phyloP scores from a whole-genome alignment of 768 basidiomycete genomes.

The Tricholoma hemisulphureum region DNA sequence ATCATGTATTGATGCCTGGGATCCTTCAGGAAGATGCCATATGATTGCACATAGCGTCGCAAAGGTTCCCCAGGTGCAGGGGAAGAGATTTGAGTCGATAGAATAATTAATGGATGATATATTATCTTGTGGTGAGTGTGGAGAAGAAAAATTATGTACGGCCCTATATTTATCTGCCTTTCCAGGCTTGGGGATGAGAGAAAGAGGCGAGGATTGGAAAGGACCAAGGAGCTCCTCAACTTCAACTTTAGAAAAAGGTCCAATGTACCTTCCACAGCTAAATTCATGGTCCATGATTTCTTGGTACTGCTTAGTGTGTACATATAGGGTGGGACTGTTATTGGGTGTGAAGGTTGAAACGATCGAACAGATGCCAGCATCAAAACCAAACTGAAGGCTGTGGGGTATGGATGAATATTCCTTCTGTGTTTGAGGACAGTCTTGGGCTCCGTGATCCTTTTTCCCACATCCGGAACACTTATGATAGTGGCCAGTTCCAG shows the following conservation, averaged over 20 bases:
- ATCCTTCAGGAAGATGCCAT: slow-evolving; percentile 33
- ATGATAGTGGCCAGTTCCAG: too few species aligned
- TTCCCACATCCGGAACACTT: slow-evolving; percentile 44
- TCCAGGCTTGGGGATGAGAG: slow-evolving; percentile 34
- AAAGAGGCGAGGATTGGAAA: slow-evolving; percentile 38
- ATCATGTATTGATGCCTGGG: slow-evolving; percentile 36
- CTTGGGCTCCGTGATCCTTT: slow-evolving; percentile 36
- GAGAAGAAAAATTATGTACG: slow-evolving; percentile 40
- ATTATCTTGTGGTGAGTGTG: slow-evolving; percentile 3
- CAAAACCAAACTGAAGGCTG: slow-evolving; percentile 31
- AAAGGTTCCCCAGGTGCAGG: slow-evolving; percentile 47
- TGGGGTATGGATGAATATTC: slow-evolving; percentile 26
- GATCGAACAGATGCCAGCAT: slow-evolving; percentile 31
- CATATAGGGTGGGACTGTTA: slow-evolving; percentile 27
- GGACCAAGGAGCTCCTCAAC: slow-evolving; percentile 33
- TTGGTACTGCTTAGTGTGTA: slow-evolving; percentile 10
- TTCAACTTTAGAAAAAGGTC: slow-evolving; percentile 25
- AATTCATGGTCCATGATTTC: slow-evolving; percentile 25
- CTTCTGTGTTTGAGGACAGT: slow-evolving; percentile 35
- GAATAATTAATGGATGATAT: slow-evolving; percentile 30
- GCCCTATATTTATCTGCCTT: slow-evolving; percentile 30
- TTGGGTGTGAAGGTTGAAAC: slow-evolving; percentile 26
- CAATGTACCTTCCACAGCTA: slow-evolving; percentile 24
- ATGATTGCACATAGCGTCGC: slow-evolving; percentile 27
- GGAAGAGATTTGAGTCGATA: slow-evolving; percentile 32